phyloP scores from a whole-genome alignment of 306 rosid species.

The Hylodesmum podocarpum region DNA sequence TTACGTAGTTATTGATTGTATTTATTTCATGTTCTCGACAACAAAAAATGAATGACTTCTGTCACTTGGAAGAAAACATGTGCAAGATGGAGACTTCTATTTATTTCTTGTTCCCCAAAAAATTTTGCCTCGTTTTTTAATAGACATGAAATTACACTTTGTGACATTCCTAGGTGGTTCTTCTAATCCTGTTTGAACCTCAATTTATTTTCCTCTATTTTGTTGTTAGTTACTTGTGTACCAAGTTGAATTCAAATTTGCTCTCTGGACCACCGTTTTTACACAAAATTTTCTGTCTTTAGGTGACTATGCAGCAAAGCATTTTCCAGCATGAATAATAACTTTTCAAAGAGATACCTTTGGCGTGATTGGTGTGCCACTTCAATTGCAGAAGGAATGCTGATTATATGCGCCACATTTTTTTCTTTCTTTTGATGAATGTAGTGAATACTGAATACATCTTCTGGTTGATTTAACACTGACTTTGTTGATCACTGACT shows the following conservation, averaged over 20 bases:
- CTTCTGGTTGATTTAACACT: not conserved
- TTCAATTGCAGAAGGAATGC: not conserved
- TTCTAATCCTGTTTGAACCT: not conserved
- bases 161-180: not conserved
- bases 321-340: not conserved
- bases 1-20: not conserved
- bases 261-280: not conserved
- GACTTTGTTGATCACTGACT: not conserved
- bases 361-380: not conserved
- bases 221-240: not conserved
- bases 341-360: not conserved
- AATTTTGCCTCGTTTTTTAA: not conserved
- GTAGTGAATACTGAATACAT: not conserved
- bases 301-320: not conserved
- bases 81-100: not conserved
- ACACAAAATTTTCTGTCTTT: not conserved
- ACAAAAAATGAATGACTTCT: slow-evolving; percentile 4
- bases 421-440: not conserved
- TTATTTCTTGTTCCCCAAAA: not conserved
- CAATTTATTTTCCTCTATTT: not conserved
- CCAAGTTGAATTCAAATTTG: not conserved
- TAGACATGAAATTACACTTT: not conserved
- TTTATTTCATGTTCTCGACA: not conserved
- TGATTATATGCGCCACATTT: not conserved
- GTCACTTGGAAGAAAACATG: not conserved